phyloP scores from a whole-genome alignment of 306 rosid genomes.

The Quercus alba region DNA sequence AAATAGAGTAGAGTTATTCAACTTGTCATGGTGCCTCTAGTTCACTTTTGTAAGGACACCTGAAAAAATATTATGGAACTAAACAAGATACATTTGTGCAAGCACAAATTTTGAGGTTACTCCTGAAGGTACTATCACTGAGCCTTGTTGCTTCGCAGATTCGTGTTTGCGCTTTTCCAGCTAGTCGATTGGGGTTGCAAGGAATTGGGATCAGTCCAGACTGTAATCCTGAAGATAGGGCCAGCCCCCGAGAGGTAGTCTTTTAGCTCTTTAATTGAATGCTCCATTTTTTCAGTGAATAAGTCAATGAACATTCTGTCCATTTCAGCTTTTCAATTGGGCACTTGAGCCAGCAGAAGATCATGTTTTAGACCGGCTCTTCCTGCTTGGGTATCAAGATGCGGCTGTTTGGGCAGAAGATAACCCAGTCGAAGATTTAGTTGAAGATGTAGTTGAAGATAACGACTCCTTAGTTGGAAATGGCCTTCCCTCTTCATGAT shows the following conservation, averaged over 20 bases:
- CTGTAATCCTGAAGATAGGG: constrained; percentile 56
- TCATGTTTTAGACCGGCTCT: constrained; percentile 65
- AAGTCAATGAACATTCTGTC: not conserved
- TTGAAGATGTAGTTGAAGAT: constrained; percentile 56
- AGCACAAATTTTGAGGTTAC: not conserved
- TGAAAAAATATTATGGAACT: not conserved
- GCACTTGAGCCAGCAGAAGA: constrained; percentile 91
- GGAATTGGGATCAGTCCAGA: constrained; percentile 69
- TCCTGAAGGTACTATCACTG: not conserved
- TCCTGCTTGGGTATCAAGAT: constrained; percentile 79
- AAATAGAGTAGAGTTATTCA: not conserved
- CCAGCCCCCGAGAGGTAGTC: constrained; percentile 51
- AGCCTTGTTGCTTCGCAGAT: constrained; percentile 37
- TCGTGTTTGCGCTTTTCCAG: constrained; percentile 88
- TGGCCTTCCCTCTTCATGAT: constrained; percentile 13
- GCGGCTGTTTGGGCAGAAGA: constrained; percentile 85
- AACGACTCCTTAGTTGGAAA: constrained; percentile 27
- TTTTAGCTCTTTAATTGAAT: not conserved
- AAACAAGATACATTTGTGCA: not conserved
- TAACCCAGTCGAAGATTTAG: constrained; percentile 61
- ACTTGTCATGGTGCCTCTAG: not conserved
- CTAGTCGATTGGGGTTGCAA: constrained; percentile 65
- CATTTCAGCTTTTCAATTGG: constrained; percentile 56
- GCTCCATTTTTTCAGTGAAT: not conserved
- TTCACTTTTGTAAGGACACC: not conserved